Evolutionary conservation across 352 stramenopile species (phyloP).

Genomic region (Pilasporangium apinafurcum): DNA sequence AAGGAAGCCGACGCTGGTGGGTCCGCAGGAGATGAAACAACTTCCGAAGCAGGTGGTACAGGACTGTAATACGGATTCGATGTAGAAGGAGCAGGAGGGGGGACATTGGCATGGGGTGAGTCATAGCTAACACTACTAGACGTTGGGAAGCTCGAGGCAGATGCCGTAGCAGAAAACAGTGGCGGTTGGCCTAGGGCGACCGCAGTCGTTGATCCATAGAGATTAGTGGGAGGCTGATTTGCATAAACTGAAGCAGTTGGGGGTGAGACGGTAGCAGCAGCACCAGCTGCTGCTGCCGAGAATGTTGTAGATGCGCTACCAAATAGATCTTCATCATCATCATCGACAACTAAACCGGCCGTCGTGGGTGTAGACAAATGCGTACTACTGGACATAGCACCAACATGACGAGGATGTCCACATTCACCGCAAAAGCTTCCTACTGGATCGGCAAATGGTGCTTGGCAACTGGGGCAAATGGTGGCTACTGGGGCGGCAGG

Average conservation of each 20-base stretch:
- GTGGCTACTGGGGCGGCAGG: conserved; percentile 1
- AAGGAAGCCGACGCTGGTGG: conserved; percentile 3
- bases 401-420: conserved; percentile 34
- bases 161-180: background rate
- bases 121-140: conserved; percentile 22
- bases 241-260: no score
- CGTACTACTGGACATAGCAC: no score
- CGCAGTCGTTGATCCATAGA: no score
- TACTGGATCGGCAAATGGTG: conserved; percentile 42
- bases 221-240: no score
- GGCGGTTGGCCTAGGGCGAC: no score
- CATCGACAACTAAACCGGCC: background rate
- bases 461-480: conserved; percentile 38
- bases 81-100: conserved; percentile 9
- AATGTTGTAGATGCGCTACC: conserved; percentile 24
- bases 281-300: background rate
- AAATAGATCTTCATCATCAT: conserved; percentile 61
- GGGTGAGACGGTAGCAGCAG: no score
- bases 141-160: conserved; percentile 12
- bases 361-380: conserved; percentile 2
- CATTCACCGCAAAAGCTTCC: conserved; percentile 75
- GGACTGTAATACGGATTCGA: conserved; percentile 9
- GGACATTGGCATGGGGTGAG: conserved; percentile 9
- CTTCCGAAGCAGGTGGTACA: conserved; percentile 14
- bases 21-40: conserved; percentile 2